Evolutionary conservation across 768 basidiomycete genomes (phyloP).

Genomic region (Guyanaporus albipodus): DNA sequence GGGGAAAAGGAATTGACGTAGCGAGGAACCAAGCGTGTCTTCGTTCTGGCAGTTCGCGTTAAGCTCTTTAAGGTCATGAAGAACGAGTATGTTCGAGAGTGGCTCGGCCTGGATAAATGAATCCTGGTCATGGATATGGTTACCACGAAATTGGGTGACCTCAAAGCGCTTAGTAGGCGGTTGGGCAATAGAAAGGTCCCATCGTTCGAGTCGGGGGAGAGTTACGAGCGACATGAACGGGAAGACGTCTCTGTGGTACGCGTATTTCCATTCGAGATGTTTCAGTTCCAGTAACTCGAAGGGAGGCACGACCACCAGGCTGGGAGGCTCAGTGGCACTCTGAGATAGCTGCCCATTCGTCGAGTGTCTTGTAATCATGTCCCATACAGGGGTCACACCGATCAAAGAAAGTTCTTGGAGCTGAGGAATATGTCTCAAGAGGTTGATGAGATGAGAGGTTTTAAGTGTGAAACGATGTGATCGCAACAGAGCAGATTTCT

Average conservation of each 20-base stretch:
- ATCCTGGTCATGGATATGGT: slow-evolving; percentile 28
- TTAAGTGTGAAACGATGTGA: slow-evolving; percentile 34
- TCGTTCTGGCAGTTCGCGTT: slow-evolving; percentile 40
- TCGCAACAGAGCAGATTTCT: slow-evolving; percentile 13
- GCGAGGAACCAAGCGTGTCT: slow-evolving; percentile 35
- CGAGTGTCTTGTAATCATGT: slow-evolving; percentile 16
- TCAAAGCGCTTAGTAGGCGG: slow-evolving; percentile 27
- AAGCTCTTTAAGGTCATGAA: slow-evolving; percentile 37
- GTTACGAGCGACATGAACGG: slow-evolving; percentile 41
- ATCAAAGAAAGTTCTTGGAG: slow-evolving; percentile 42
- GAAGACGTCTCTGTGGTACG: slow-evolving; percentile 39
- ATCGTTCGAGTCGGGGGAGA: slow-evolving; percentile 38
- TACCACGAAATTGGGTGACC: slow-evolving; percentile 27
- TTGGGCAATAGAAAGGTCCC: slow-evolving; percentile 44
- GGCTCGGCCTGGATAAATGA: slow-evolving; percentile 28
- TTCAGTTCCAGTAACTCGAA: slow-evolving; percentile 39
- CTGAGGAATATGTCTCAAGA: slow-evolving; percentile 36
- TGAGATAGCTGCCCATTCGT: slow-evolving; percentile 11
- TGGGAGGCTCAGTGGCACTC: slow-evolving; percentile 5
- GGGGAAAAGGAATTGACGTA: slow-evolving; percentile 45
- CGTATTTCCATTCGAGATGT: slow-evolving; percentile 46
- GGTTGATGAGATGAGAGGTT: slow-evolving; percentile 38
- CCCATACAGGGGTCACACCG: slow-evolving; percentile 42
- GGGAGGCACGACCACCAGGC: slow-evolving; percentile 12
- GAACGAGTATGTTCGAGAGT: slow-evolving; percentile 27